A percentile compares a stretch with the other conserved stretches of the same genome.
phyloP scores from a whole-genome alignment of 2,329 filamentous ascomycete genomes.

The Fusarium nygamai region DNA sequence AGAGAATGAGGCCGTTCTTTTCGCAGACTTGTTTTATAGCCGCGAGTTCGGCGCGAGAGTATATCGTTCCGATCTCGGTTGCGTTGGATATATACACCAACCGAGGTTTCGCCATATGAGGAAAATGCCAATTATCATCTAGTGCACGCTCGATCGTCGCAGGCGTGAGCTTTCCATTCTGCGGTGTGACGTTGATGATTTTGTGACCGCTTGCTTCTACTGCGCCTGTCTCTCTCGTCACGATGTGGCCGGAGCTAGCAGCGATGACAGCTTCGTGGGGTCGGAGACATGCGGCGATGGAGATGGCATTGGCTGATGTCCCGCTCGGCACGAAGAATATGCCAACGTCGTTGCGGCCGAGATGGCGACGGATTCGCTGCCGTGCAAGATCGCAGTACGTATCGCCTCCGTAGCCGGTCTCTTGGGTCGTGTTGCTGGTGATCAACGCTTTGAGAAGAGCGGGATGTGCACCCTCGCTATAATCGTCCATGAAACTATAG shows the following conservation, averaged over 20 bases:
- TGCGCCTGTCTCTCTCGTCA: slow-evolving; percentile 60
- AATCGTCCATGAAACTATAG: slow-evolving; percentile 62
- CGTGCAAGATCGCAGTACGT: slow-evolving; percentile 55
- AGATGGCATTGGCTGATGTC: slow-evolving; percentile 62
- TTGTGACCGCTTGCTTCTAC: slow-evolving; percentile 63
- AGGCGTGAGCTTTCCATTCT: slow-evolving; percentile 59
- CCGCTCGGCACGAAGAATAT: slow-evolving; percentile 63
- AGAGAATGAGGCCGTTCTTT: slow-evolving; percentile 52
- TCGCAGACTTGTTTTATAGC: slow-evolving; percentile 56
- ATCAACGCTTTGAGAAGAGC: slow-evolving; percentile 58
- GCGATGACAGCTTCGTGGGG: slow-evolving; percentile 63
- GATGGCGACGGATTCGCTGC: slow-evolving; percentile 51
- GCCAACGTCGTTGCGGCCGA: slow-evolving; percentile 53
- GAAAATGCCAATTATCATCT: slow-evolving; percentile 60
- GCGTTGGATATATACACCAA: slow-evolving; percentile 64
- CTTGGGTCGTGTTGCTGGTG: slow-evolving; percentile 55
- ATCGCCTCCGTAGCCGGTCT: slow-evolving; percentile 59
- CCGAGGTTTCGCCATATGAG: slow-evolving; percentile 61
- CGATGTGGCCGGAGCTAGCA: slow-evolving; percentile 59
- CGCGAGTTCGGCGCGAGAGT: slow-evolving; percentile 54
- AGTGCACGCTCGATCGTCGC: slow-evolving; percentile 53
- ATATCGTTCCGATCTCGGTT: slow-evolving; percentile 61
- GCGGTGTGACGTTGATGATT: slow-evolving; percentile 58
- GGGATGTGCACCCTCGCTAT: slow-evolving; percentile 62
- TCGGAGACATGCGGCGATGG: slow-evolving; percentile 60